phyloP scores from a whole-genome alignment of 331 rosid genomes.

The Pyracantha coccinea region DNA sequence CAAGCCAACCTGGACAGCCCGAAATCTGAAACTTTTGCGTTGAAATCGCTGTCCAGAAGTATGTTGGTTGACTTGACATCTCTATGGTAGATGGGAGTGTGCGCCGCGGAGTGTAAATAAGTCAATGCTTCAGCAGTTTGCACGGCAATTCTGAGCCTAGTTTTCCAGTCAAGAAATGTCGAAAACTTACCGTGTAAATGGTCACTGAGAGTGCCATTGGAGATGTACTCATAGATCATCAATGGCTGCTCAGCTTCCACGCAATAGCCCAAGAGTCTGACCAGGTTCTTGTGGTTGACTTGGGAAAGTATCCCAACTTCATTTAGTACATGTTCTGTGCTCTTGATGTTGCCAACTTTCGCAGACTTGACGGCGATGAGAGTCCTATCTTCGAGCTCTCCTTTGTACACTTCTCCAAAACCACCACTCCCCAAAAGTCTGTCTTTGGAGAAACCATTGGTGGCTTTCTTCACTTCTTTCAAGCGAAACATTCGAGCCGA shows the following conservation, averaged over 20 bases:
- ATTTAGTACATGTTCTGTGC: conserved; percentile 82
- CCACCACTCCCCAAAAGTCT: conserved; percentile 80
- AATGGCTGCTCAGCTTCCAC: conserved; percentile 78
- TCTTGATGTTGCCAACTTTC: conserved; percentile 79
- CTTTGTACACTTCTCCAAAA: conserved; percentile 90
- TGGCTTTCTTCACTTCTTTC: conserved; percentile 81
- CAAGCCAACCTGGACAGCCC: conserved; percentile 89
- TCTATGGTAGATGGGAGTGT: conserved; percentile 91
- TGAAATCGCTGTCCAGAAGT: conserved; percentile 55
- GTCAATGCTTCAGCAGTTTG: conserved; percentile 91
- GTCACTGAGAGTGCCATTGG: conserved; percentile 89
- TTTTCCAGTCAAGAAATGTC: conserved; percentile 73
- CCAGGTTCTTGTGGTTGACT: conserved; percentile 87
- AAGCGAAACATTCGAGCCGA: conserved; percentile 52
- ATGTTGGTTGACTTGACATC: conserved; percentile 94
- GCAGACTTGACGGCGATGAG: conserved; percentile 84
- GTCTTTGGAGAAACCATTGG: conserved; percentile 58
- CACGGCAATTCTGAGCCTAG: conserved; percentile 69
- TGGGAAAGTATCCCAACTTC: conserved; percentile 93
- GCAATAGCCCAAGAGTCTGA: conserved; percentile 82
- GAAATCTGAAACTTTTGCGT: conserved; percentile 86
- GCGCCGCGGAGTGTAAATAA: conserved; percentile 75
- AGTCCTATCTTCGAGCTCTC: conserved; percentile 70
- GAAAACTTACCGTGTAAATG: conserved; percentile 70
- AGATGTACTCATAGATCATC: conserved; percentile 86